Evolutionary conservation across 257 asterid genomes (phyloP).

Genomic region (Ajuga chamaepitys): DNA sequence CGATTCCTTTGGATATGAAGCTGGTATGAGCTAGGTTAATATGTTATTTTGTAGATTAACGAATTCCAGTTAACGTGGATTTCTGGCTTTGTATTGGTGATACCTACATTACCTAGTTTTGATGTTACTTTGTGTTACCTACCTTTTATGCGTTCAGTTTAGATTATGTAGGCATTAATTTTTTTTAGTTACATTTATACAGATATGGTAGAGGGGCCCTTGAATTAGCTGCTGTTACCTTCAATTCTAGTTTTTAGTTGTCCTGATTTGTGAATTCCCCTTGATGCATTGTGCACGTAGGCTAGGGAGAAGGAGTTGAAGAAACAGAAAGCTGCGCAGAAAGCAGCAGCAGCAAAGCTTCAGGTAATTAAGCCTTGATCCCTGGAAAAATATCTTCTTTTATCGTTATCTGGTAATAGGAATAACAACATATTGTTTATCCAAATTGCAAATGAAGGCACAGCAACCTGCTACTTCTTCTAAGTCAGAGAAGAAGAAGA

Average conservation of each 20-base stretch:
- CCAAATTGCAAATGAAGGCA: conserved; percentile 32
- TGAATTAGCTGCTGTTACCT: no score
- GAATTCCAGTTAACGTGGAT: not conserved
- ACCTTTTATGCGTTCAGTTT: not conserved
- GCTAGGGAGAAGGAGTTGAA: conserved; percentile 87
- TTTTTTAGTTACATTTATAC: no score
- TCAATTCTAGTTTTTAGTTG: not conserved
- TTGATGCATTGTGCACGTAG: conserved; percentile 29
- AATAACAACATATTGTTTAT: not conserved
- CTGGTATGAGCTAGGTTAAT: not conserved
- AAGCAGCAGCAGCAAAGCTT: conserved; percentile 73
- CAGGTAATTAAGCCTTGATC: conserved; percentile 34
- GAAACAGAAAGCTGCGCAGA: conserved; percentile 80
- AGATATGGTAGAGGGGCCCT: no score
- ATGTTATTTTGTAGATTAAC: not conserved
- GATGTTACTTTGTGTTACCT: not conserved
- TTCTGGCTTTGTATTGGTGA: conserved; percentile 2
- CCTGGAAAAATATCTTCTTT: not conserved
- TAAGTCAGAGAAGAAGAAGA: conserved; percentile 70
- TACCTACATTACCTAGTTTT: not conserved
- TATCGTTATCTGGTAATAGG: not conserved
- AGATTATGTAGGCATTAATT: not conserved
- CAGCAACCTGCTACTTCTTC: conserved; percentile 48
- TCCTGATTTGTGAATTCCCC: not conserved
- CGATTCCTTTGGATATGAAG: not conserved